Percentiles rank a stretch among this genome's conserved stretches.
Evolutionary conservation across 768 basidiomycete genomes (phyloP).

Genomic region (Agrocybe pediades): DNA sequence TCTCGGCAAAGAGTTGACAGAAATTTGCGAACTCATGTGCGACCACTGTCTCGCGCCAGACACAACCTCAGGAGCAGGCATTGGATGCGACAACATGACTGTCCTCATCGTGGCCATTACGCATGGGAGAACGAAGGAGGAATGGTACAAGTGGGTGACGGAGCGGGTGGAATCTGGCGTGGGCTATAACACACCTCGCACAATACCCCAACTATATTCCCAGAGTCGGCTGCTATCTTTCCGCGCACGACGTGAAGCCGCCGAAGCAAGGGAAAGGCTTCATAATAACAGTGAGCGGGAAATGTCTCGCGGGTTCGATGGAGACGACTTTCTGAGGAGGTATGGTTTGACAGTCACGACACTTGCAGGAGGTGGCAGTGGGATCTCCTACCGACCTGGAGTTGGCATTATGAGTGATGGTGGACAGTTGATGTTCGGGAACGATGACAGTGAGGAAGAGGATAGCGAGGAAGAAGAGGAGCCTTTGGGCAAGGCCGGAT

Average conservation of each 20-base stretch:
- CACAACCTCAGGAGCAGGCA: conserved; percentile 85
- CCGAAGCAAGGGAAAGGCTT: conserved; percentile 47
- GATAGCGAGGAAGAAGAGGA: conserved; percentile 53
- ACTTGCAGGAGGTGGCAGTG: conserved; percentile 37
- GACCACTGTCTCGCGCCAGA: conserved; percentile 94
- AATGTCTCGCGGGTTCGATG: conserved; percentile 20
- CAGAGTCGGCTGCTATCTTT: conserved; percentile 62
- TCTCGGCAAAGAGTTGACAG: conserved; percentile 73
- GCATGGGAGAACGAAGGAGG: conserved; percentile 82
- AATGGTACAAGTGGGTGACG: conserved; percentile 91
- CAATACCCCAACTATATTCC: conserved; percentile 77
- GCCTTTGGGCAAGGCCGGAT: conserved; percentile 30
- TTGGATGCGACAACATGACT: conserved; percentile 99
- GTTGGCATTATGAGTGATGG: conserved; percentile 50
- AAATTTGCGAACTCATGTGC: conserved; percentile 89
- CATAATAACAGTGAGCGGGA: conserved; percentile 29
- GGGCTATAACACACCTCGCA: conserved; percentile 78
- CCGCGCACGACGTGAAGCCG: conserved; percentile 60
- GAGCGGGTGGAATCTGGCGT: conserved; percentile 76
- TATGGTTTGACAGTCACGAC: conserved; percentile 28
- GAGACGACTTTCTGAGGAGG: conserved; percentile 27
- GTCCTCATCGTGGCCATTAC: conserved; percentile 87
- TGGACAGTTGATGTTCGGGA: conserved; percentile 62
- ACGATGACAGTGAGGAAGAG: conserved; percentile 66
- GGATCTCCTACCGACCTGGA: conserved; percentile 67